Evolutionary conservation across 2,329 filamentous ascomycete species (phyloP).

Genomic region (Penicillium sclerotiorum): DNA sequence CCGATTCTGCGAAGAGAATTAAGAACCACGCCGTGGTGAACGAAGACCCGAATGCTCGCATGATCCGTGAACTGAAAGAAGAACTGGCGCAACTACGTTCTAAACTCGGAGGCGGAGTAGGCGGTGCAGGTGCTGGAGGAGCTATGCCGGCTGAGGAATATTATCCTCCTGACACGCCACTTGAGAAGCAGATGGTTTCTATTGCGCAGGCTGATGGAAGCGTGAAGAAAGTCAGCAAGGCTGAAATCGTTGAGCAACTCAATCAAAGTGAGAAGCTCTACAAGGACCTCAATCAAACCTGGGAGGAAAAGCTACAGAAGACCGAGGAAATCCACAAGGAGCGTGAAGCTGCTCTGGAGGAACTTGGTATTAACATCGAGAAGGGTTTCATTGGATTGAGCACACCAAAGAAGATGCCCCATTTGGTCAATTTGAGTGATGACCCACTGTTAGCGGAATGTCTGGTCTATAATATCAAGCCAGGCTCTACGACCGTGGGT

Average conservation of each 20-base stretch:
- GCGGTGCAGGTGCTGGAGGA: constrained; percentile 46
- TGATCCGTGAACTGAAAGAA: constrained; percentile 98
- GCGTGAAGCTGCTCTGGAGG: constrained; percentile 89
- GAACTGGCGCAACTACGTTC: constrained; percentile 82
- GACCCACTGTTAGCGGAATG: constrained; percentile 93
- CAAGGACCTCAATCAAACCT: constrained; percentile 94
- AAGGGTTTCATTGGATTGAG: constrained; percentile 95
- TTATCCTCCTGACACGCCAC: constrained; percentile 88
- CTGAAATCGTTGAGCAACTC: constrained; percentile 94
- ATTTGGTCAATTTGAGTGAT: constrained; percentile 96
- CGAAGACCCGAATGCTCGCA: constrained; percentile 96
- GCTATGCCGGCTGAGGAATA: constrained; percentile 69
- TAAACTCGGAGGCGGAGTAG: constrained; percentile 70
- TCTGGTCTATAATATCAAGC: constrained; percentile 96
- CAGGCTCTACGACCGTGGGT: constrained; percentile 88
- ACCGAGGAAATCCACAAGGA: constrained; percentile 98
- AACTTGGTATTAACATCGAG: constrained; percentile 97
- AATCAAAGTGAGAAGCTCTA: constrained; percentile 96
- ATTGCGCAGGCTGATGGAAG: constrained; percentile 84
- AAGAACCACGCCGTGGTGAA: constrained; percentile 99
- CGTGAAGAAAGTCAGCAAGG: constrained; percentile 95
- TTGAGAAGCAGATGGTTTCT: constrained; percentile 95
- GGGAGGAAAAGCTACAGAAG: constrained; percentile 94
- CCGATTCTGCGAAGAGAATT: constrained; percentile 96
- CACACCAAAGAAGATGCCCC: constrained; percentile 98